Base-by-base conservation (phyloP, 805 yeast species). In the Kodamaea lidongshanica region DNA sequence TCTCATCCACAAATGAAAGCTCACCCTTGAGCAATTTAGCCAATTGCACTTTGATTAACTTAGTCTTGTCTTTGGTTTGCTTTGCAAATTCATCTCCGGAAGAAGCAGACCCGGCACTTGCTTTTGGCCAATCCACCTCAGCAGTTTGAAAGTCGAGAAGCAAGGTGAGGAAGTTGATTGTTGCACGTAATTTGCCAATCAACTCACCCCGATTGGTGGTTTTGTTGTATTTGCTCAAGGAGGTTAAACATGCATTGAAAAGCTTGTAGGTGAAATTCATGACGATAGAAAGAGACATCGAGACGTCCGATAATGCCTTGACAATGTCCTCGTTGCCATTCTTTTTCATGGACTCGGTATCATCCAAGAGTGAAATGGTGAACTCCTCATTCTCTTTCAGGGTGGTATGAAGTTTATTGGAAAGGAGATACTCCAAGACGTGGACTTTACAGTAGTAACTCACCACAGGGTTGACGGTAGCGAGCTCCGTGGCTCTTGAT, bases 371-470 rank as follows among this genome's bases (percentile, higher is more conserved):
- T 3, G 51, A 46, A 27, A 79, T 58, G 0, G 89, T 84, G 42
- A 72, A 74, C 2, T 43, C 45, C 9, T 84, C 85, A 16, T 72
- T 71, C 9, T 69, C 79, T 6, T 63, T 57, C 36, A 72, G 71
- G 2, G 59, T 43, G 13, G 70, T 58, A 46, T 87, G 95, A 12
- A 78, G 58, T 33, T 74, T 70, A 24, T 69, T 54, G 20, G 65
- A 65, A 12, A 89, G 58, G 3, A 89, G 77, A 44, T 73, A 64
- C 52, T 88, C 89, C 3, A 83, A 78, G 0, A 87, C 83, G 47
- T 80, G 79, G 28, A 46, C 40, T 52, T 65, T 67, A 54, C 92
- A 81, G 53, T 72, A 82, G 54, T 84, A 85, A 4, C 89, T 64
- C 16, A 85, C 70, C 7, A 79, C 57, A 0, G 94, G 87, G 38